Evolutionary conservation across 805 yeast genomes (phyloP), one percentile per base, ranked within the genome.

Genomic region (Ogataea thermomethanolica): DNA sequence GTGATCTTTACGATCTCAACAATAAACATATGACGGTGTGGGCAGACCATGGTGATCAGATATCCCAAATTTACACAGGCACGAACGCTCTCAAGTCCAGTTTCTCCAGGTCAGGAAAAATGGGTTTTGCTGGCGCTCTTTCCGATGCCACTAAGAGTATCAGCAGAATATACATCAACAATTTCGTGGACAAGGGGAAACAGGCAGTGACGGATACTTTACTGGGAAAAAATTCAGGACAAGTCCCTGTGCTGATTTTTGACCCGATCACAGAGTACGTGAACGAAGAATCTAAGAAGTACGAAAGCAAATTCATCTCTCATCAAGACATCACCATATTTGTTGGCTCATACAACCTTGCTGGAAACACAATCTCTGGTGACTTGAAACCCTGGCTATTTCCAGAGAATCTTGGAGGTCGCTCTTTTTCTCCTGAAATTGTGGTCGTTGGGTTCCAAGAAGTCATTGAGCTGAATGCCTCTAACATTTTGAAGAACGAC

Each of bases 21-120:
- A 64, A 70, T n/a, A 81, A 81, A 40, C 96, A 90, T 50, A 86
- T 90, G 50, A 76, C 85, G 6, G 66, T 93, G 13, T 93, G 99
- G 99, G 99, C 99, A 1, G 96, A 93, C 61, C 93, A 93, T 61
- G 99, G 99, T 41, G 99, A 93, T 62, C 95, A 88, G 50, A 81
- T 93, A 4, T 87, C 96, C 2, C 95, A 87, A 59, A 91, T 93
- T 12, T 93, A 93, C 63, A 91, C 99, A 0, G 98, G 99, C 22
- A 93, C 99, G 0, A 95, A 95, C 45, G 99, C 99, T 0, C 70
- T 93, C 46, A 93, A 93, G 62, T 86, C 96, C 0, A 88, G 96
- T 4, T 93, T 84, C 56, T 86, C 98, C 1, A 76, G 99, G 58
- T 81, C 86, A 22, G 99, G 99, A 17, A 91, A 90, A 55, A 89